These are phyloP conservation scores for Penicillium daleae DNA, from an alignment of 495 filamentous ascomycete genomes.

Conservation along the genomic window DNA sequence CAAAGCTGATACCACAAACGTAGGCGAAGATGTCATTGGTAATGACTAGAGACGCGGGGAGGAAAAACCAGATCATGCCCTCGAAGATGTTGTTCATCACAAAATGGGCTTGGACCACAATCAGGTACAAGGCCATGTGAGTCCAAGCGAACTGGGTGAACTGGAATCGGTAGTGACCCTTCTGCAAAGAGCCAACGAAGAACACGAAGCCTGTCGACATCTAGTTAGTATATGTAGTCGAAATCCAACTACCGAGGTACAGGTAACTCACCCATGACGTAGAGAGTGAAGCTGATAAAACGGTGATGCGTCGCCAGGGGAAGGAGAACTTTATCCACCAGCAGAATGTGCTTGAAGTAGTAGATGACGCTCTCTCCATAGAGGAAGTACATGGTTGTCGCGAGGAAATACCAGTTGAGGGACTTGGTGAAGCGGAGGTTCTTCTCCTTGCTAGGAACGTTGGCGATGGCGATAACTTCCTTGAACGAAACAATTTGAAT, in stretches of 20 bases:
- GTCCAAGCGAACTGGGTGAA: constrained; percentile 99
- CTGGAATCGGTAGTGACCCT: constrained; percentile 95
- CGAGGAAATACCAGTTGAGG: constrained; percentile 98
- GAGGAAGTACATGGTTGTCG: constrained; percentile 98
- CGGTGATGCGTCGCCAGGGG: constrained; percentile 96
- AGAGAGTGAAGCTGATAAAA: constrained; percentile 98
- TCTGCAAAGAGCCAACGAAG: constrained; percentile 95
- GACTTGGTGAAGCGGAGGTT: constrained; percentile 92
- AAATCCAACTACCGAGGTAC: constrained; percentile 9
- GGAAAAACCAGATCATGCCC: constrained; percentile 99
- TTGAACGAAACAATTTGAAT: constrained; percentile 98
- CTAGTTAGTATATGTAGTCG: constrained; percentile 5
- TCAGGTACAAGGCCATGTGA: constrained; percentile 97
- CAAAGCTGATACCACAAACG: constrained; percentile 95
- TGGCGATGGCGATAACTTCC: constrained; percentile 97
- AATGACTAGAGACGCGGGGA: constrained; percentile 92
- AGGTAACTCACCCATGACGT: constrained; percentile 78
- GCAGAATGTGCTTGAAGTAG: constrained; percentile 97
- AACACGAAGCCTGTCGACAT: constrained; percentile 83
- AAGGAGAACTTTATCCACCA: constrained; percentile 90
- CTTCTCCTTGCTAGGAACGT: constrained; percentile 87
- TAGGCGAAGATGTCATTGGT: constrained; percentile 99
- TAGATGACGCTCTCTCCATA: constrained; percentile 99
- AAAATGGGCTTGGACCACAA: constrained; percentile 97
- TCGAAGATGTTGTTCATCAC: constrained; percentile 99